Evolutionary conservation across 805 yeast species (phyloP).

Genomic region (Yarrowia alimentaria): DNA sequence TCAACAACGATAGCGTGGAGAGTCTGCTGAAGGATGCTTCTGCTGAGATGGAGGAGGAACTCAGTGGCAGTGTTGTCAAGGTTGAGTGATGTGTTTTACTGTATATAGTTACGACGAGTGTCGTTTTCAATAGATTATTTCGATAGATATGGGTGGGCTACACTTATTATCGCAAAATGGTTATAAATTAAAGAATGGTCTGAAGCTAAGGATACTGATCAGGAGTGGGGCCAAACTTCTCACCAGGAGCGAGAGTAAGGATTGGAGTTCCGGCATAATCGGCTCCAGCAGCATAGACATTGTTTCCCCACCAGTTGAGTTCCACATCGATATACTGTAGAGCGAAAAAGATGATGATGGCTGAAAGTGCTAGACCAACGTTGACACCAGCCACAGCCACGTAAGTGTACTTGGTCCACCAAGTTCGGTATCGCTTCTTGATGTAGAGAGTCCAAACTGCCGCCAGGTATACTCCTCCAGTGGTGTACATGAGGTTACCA

Average conservation of each 20-base stretch:
- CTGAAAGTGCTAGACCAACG: constrained; percentile 52
- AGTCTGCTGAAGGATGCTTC: background rate
- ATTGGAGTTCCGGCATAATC: constrained; percentile 29
- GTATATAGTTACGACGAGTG: too few relatives aligned
- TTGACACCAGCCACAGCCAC: constrained; percentile 49
- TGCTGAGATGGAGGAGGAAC: constrained; percentile 13
- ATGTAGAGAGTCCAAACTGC: constrained; percentile 47
- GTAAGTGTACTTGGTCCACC: constrained; percentile 57
- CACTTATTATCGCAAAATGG: too few relatives aligned
- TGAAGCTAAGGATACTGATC: constrained; percentile 31
- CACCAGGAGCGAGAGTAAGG: constrained; percentile 15
- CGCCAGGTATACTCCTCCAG: constrained; percentile 46
- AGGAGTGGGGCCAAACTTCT: constrained; percentile 30
- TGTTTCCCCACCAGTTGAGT: constrained; percentile 53
- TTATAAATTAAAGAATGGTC: too few relatives aligned
- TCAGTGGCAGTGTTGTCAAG: constrained; percentile 14
- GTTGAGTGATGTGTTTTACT: background rate
- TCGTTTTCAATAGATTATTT: too few relatives aligned
- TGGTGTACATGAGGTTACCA: constrained; percentile 45
- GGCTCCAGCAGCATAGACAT: constrained; percentile 34
- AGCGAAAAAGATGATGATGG: constrained; percentile 46
- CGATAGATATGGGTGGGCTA: too few relatives aligned
- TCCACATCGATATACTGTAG: constrained; percentile 41
- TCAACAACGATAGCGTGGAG: constrained; percentile 37
- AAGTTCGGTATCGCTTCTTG: constrained; percentile 44